phyloP scores from a whole-genome alignment of 2,329 filamentous ascomycete species.

The Neofusicoccum sp. region DNA sequence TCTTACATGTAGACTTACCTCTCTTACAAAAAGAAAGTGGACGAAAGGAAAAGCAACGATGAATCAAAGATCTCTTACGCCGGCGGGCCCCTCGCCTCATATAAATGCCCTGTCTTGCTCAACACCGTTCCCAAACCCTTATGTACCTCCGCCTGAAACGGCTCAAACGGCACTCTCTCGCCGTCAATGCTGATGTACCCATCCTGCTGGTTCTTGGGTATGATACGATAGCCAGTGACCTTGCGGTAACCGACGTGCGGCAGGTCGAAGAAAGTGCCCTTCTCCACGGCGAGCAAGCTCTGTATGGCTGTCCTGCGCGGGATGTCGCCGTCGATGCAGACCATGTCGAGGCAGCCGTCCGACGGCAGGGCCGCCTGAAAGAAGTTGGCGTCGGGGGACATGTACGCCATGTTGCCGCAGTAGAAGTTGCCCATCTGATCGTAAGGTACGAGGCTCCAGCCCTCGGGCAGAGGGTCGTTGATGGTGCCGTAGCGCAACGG shows the following conservation, averaged over 20 bases:
- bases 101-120: constrained; percentile 68
- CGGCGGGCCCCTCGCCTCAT: constrained; percentile 54
- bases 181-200: constrained; percentile 95
- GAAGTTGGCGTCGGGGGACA: constrained; percentile 84
- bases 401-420: constrained; percentile 90
- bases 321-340: constrained; percentile 76
- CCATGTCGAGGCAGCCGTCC: constrained; percentile 82
- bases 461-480: constrained; percentile 70
- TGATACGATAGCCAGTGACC: constrained; percentile 80
- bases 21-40: neutral
- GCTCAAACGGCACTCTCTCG: constrained; percentile 79
- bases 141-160: constrained; percentile 90
- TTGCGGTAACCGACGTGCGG: constrained; percentile 78
- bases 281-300: constrained; percentile 70
- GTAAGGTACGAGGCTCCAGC: constrained; percentile 71
- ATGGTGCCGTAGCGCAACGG: constrained; percentile 75
- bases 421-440: constrained; percentile 90
- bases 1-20: neutral
- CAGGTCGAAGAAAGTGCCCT: constrained; percentile 75
- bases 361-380: constrained; percentile 79
- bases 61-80: too few relatives aligned
- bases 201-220: constrained; percentile 65
- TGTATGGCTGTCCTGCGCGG: constrained; percentile 63
- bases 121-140: constrained; percentile 79
- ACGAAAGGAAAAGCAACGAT: too few relatives aligned